phyloP scores from a whole-genome alignment of 1,284 basidiomycete species.

The Sanghuangporus sanghuang region DNA sequence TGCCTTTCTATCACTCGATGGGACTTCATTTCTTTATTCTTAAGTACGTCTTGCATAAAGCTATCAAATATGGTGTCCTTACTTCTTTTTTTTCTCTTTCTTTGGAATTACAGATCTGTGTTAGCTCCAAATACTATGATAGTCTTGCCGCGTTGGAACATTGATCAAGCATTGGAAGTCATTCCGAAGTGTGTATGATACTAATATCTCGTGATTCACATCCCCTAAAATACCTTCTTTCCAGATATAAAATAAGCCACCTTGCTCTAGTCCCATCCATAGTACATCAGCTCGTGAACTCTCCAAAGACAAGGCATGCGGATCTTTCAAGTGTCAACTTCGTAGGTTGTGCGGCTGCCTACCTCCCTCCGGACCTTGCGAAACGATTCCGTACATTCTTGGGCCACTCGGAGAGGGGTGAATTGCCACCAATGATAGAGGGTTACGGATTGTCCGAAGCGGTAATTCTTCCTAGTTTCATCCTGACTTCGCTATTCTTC shows the following conservation, averaged over 20 bases:
- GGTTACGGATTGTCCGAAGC: slow-evolving; percentile 76
- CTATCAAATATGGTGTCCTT: neutral
- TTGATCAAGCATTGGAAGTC: slow-evolving; percentile 35
- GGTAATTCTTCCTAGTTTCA: slow-evolving; percentile 34
- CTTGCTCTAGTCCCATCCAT: slow-evolving; percentile 59
- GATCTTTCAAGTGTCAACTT: slow-evolving; percentile 49
- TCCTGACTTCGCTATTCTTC: neutral
- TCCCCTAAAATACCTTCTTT: neutral
- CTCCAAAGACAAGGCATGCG: slow-evolving; percentile 41
- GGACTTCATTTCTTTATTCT: slow-evolving; percentile 54
- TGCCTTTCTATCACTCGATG: slow-evolving; percentile 68
- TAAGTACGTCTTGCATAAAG: neutral
- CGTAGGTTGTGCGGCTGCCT: slow-evolving; percentile 56
- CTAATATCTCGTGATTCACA: slow-evolving; percentile 15
- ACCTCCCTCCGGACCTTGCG: slow-evolving; percentile 51
- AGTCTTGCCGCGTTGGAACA: slow-evolving; percentile 57
- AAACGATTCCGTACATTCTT: slow-evolving; percentile 33
- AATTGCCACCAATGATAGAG: slow-evolving; percentile 44
- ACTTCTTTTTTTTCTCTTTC: neutral
- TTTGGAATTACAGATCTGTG: slow-evolving; percentile 29
- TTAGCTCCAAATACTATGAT: slow-evolving; percentile 41
- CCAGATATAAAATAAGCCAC: slow-evolving; percentile 47
- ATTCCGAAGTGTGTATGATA: slow-evolving; percentile 37
- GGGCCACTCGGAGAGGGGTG: slow-evolving; percentile 49
- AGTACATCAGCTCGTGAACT: slow-evolving; percentile 58